Percentiles rank a stretch among this genome's conserved stretches.
These are phyloP conservation scores for Fusarium decemcellulare DNA, from an alignment of 2,329 filamentous ascomycete genomes.

Conservation along the genomic window DNA sequence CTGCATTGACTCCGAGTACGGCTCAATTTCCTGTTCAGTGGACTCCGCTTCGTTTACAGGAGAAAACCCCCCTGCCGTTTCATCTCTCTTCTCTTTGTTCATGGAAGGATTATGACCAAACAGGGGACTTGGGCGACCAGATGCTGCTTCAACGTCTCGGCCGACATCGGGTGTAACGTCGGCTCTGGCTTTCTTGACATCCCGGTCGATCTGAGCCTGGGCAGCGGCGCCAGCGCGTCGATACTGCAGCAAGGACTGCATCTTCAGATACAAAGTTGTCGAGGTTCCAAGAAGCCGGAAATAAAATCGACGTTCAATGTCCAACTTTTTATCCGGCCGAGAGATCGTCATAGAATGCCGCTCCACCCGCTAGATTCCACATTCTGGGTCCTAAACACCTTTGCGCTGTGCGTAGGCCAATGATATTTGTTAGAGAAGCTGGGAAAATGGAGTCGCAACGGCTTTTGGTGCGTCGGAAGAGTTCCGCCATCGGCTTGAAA, in stretches of 20 bases:
- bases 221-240: conserved; percentile 35
- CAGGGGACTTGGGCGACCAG: background rate
- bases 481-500: background rate
- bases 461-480: background rate
- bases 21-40: background rate
- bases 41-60: background rate
- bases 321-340: background rate
- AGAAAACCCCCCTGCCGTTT: background rate
- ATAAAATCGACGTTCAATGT: background rate
- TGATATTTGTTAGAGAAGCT: background rate
- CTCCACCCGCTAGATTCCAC: too few species aligned
- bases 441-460: background rate
- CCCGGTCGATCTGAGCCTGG: conserved; percentile 39
- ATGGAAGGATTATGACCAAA: background rate
- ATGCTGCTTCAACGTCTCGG: conserved; percentile 8
- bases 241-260: conserved; percentile 42
- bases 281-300: background rate
- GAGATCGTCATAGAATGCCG: background rate
- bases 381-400: background rate
- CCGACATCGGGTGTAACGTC: background rate
- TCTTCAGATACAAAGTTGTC: background rate
- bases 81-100: background rate
- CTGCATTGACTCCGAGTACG: background rate
- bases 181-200: conserved; percentile 25
- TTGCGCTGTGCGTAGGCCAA: background rate